Base-by-base conservation (phyloP, 1,284 basidiomycete species). In the Ganoderma boninense region DNA sequence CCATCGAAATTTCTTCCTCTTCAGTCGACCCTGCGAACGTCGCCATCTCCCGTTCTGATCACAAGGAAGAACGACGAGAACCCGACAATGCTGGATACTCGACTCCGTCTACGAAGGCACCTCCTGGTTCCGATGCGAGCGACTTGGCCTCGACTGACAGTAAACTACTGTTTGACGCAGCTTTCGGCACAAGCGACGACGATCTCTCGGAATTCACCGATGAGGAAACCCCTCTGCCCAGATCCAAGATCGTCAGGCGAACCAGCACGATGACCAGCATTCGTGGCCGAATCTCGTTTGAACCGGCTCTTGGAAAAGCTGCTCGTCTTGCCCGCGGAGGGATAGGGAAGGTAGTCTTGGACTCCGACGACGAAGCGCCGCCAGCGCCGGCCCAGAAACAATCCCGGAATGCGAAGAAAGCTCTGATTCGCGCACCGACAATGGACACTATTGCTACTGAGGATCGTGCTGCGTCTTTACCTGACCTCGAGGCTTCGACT, bases 191-290 rank as follows among this genome's bases (percentile, higher is more conserved):
- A 20, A 78, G 75, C 62, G 77, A 80, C 63, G 78, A 80, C 62
- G 80, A 80, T n/a, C 75, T 80, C 6, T 80, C 80, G 52, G 79
- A 80, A 4, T 70, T 79, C 35, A 79, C 79, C 60, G 79, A 80
- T 26, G 65, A 69, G 44, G 77, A 73, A 16, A 69, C 66, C 13
- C 69, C 70, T 44, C 29, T 60, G 13, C 59, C 66, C 26, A 65
- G 38, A 20, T 65, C 72, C 8, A 69, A 49, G 49, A 43, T 40
- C 40, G 44, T 74, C 18, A 61, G 54, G 16, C 68, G 69, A 16
- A 60, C 56, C 20, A 63, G 59, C 11, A 69, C 62, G 18, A 42
- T 44, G 23, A 32, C 60, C 29, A 67, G 62, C 29, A 40, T 68
- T 16, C 73, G 64, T 23, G 73, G 73, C 26, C 70, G 70, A 2